Conservation (phyloP, 495 filamentous ascomycete species). For the Rhizodiscina lignyota region DNA sequence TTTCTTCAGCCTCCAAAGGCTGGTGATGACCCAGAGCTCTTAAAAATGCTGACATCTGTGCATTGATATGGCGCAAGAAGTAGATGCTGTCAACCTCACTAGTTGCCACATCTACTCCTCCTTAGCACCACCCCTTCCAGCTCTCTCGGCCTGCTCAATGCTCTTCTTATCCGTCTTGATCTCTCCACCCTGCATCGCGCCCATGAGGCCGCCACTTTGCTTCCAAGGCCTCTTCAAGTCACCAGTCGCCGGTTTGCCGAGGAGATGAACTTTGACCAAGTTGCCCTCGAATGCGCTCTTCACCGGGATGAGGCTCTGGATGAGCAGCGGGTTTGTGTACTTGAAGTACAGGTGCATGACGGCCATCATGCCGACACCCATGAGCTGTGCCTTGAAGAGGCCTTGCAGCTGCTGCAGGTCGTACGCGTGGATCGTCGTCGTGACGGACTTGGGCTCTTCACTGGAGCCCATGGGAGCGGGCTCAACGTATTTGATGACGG, state of each 20-base stretch:
- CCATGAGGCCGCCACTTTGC: conserved; percentile 64
- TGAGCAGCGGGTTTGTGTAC: conserved; percentile 96
- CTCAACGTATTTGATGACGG: conserved; percentile 97
- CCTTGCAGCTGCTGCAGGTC: conserved; percentile 70
- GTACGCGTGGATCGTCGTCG: conserved; percentile 88
- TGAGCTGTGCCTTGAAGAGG: conserved; percentile 72
- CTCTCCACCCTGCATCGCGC: conserved; percentile 43
- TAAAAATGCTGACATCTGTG: no score
- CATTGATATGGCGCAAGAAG: no score
- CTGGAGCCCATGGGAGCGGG: conserved; percentile 77
- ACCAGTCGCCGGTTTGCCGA: conserved; percentile 76
- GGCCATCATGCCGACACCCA: conserved; percentile 94
- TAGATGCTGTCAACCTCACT: no score
- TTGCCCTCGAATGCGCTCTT: conserved; percentile 92
- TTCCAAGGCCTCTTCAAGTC: conserved; percentile 96
- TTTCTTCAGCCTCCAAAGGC: no score
- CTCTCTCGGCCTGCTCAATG: conserved; percentile 32
- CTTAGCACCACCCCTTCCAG: conserved; percentile 24
- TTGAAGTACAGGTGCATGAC: conserved; percentile 98
- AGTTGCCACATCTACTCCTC: conserved; percentile 22
- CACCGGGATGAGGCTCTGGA: conserved; percentile 95
- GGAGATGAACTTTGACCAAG: conserved; percentile 84
- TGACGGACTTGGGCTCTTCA: conserved; percentile 88
- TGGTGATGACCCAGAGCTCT: no score
- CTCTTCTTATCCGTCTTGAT: conserved; percentile 94